Conservation (phyloP, 2,329 filamentous ascomycete genomes). For the Leptosphaerulina australis region DNA sequence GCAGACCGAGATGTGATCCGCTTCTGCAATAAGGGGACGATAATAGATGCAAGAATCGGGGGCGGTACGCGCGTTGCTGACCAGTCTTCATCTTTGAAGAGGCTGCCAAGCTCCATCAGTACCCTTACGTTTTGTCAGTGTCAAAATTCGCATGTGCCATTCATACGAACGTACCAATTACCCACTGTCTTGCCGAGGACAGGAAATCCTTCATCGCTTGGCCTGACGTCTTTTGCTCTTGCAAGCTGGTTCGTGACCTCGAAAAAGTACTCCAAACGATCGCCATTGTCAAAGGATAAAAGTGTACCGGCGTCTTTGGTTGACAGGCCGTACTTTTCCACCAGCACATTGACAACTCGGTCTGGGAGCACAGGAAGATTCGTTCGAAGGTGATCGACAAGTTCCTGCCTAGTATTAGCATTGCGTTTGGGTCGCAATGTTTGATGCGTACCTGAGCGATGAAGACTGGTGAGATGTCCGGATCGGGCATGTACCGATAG, state of each 20-base stretch:
- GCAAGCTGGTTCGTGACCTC: constrained; percentile 58
- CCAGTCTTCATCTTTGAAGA: constrained; percentile 54
- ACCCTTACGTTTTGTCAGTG: constrained; percentile 46
- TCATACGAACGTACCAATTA: constrained; percentile 58
- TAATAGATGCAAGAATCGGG: constrained; percentile 52
- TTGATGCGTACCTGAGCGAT: constrained; percentile 61
- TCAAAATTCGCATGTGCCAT: background rate
- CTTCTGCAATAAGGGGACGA: constrained; percentile 50
- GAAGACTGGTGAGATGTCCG: constrained; percentile 80
- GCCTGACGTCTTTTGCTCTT: constrained; percentile 24
- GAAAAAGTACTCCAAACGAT: constrained; percentile 81
- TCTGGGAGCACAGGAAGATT: constrained; percentile 77
- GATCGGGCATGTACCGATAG: constrained; percentile 98
- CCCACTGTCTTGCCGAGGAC: constrained; percentile 56
- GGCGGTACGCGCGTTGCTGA: constrained; percentile 48
- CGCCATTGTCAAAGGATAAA: constrained; percentile 76
- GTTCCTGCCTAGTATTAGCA: constrained; percentile 52
- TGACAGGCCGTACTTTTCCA: constrained; percentile 69
- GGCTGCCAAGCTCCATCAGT: constrained; percentile 58
- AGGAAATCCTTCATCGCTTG: constrained; percentile 24
- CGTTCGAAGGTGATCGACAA: constrained; percentile 67
- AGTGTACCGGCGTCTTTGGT: constrained; percentile 84
- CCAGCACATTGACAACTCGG: constrained; percentile 67
- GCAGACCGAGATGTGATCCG: constrained; percentile 62
- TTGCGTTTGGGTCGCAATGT: background rate